Evolutionary conservation across 345 rosid species (phyloP).

Genomic region (Arabis hirsuta): DNA sequence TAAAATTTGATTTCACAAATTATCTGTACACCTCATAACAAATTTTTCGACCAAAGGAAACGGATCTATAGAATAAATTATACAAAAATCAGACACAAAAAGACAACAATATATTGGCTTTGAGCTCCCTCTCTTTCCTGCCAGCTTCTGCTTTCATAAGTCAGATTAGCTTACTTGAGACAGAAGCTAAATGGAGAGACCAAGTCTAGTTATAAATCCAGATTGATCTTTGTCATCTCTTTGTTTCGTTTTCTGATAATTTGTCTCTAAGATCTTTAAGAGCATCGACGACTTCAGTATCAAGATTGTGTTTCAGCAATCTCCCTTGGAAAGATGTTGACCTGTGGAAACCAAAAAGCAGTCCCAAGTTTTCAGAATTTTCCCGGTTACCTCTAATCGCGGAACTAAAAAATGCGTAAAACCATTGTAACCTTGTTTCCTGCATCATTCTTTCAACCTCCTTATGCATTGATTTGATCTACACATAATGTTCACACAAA

Average conservation of each 20-base stretch:
- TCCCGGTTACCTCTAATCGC: conserved; percentile 3
- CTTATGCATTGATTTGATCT: conserved; percentile 79
- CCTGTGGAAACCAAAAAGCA: conserved; percentile 41
- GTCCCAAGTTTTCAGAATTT: neutral
- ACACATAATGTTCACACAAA: conserved; percentile 17
- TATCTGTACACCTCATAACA: conserved; percentile 17
- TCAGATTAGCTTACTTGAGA: conserved; percentile 12
- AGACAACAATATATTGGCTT: conserved; percentile 13
- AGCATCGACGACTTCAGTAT: conserved; percentile 85
- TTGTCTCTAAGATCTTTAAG: conserved; percentile 78
- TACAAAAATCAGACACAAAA: neutral
- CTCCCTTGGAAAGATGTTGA: conserved; percentile 78
- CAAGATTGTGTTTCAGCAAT: conserved; percentile 84
- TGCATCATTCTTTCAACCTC: conserved; percentile 74
- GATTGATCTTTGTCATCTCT: conserved; percentile 43
- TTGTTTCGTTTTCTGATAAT: conserved; percentile 58
- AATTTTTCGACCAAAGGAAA: conserved; percentile 12
- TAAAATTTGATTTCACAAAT: neutral
- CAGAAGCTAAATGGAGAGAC: conserved; percentile 5
- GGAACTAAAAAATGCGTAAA: neutral
- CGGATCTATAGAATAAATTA: conserved; percentile 3
- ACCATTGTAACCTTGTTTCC: conserved; percentile 68
- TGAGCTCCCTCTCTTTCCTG: conserved; percentile 6
- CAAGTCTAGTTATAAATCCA: neutral
- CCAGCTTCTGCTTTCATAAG: conserved; percentile 15